Base-by-base conservation (phyloP, 441 rosid species). In the Adansonia gregorii region DNA sequence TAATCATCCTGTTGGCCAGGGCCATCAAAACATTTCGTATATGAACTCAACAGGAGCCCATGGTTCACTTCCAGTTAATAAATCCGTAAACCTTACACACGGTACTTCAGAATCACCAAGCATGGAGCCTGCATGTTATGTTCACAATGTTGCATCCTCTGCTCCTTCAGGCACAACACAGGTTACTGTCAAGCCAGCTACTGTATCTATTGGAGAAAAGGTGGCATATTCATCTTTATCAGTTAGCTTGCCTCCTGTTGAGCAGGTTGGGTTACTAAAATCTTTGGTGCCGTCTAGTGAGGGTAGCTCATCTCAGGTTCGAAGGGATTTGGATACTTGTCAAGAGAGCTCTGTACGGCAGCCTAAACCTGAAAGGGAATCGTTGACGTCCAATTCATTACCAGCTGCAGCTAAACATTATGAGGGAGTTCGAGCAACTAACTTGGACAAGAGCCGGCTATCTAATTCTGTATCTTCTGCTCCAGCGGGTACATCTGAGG, bases 111-210 rank as follows among this genome's bases (percentile, higher is more conserved):
- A 88, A 54, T 84, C 81, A 11, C 72, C 75, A 22, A 84, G 68
- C 75, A 55, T 76, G 45, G 90, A 85, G 65, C 92, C 85, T 81
- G 77, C 79, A 31, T 89, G 82, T 52, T 92, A 86, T 80, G 65
- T 39, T 19, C 88, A 81, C 60, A 86, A 79, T 84, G 75, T 73
- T 41, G 75, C 76, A 31, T 79, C 88, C 15, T 80, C 88, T 78
- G 76, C 83, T 81, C 60, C 83, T 51, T 72, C 88, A 8, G 90
- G 88, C 45, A 43, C 76, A 27, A 82, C 78, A 49, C 89, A 81
- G 80, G 93, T 89, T 82, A 83, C 89, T 56, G 81, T 90, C 56
- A 92, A 89, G 82, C 87, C 88, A 79, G 81, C 82, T 56, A 75
- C 76, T 54, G 83, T 68, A 41, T 78, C 87, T 83, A 80, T 67